phyloP scores from a whole-genome alignment of 306 rosid species.

The Rosa lucieae region DNA sequence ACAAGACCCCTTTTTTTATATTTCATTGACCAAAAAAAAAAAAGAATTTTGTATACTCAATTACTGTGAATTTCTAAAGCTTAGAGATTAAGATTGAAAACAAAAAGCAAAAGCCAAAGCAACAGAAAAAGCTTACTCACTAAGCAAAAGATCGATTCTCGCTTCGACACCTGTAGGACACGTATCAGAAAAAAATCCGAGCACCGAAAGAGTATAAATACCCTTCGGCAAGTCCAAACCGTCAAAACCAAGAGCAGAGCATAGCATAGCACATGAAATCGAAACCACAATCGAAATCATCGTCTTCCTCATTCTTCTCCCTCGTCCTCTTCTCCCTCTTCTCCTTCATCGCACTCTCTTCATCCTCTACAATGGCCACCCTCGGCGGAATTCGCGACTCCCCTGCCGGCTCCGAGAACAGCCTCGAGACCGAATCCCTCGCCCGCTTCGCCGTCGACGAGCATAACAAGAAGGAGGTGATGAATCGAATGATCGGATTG shows the following conservation, averaged over 20 bases:
- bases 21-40: too few species aligned
- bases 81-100: not conserved
- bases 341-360: conserved; percentile 11
- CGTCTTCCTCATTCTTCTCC: not conserved
- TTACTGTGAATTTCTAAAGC: not conserved
- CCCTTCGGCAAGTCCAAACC: not conserved
- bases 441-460: conserved; percentile 55
- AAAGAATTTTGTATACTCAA: too few species aligned
- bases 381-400: conserved; percentile 59
- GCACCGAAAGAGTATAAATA: not conserved
- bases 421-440: conserved; percentile 42
- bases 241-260: too few species aligned
- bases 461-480: conserved; percentile 47
- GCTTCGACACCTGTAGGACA: conserved; percentile 5
- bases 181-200: not conserved
- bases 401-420: conserved; percentile 40
- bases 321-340: not conserved
- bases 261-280: not conserved
- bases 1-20: too few species aligned
- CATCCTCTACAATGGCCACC: conserved; percentile 38
- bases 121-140: not conserved
- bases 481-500: too few species aligned
- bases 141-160: not conserved
- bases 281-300: conserved; percentile 1
- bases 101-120: not conserved